Evolutionary conservation across 1,284 basidiomycete species (phyloP).

Genomic region (Volvariella volvacea): DNA sequence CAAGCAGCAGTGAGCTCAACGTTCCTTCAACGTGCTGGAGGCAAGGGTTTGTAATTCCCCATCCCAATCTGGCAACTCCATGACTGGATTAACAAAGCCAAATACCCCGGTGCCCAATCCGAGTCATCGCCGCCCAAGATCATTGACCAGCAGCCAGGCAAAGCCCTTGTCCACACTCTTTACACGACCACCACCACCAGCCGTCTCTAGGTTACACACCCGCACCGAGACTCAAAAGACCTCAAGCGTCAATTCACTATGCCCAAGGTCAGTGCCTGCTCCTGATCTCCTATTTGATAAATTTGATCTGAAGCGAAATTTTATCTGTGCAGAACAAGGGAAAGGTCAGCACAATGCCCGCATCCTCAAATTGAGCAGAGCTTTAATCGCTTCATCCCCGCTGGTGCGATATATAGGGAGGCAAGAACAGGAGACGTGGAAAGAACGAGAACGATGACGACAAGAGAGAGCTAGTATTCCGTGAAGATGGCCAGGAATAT

Average conservation of each 20-base stretch:
- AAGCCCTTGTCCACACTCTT: too few species aligned
- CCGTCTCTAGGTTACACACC: too few species aligned
- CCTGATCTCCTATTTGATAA: constrained; percentile 8
- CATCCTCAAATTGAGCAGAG: constrained; percentile 2
- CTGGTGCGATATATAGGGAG: constrained; percentile 87
- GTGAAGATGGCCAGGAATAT: constrained; percentile 99
- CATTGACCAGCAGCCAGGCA: not conserved
- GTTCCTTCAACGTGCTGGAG: too few species aligned
- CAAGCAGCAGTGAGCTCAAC: too few species aligned
- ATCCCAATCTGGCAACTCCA: not conserved
- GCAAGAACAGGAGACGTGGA: constrained; percentile 98
- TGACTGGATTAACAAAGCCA: constrained; percentile 11
- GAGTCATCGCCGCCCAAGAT: constrained; percentile 9
- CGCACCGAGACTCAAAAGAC: not conserved
- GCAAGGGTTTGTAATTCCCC: too few species aligned
- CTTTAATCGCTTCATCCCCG: constrained; percentile 1
- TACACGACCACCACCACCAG: too few species aligned
- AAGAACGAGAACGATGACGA: constrained; percentile 99
- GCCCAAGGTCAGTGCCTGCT: constrained; percentile 5
- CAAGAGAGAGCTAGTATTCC: constrained; percentile 98
- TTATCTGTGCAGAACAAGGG: constrained; percentile 60
- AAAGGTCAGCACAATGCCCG: constrained; percentile 47
- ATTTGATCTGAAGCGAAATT: too few species aligned
- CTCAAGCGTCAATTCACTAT: constrained; percentile 4
- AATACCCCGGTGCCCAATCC: constrained; percentile 10